Conservation (phyloP, 805 yeast species). For the Tetrapisispora arboricola region DNA sequence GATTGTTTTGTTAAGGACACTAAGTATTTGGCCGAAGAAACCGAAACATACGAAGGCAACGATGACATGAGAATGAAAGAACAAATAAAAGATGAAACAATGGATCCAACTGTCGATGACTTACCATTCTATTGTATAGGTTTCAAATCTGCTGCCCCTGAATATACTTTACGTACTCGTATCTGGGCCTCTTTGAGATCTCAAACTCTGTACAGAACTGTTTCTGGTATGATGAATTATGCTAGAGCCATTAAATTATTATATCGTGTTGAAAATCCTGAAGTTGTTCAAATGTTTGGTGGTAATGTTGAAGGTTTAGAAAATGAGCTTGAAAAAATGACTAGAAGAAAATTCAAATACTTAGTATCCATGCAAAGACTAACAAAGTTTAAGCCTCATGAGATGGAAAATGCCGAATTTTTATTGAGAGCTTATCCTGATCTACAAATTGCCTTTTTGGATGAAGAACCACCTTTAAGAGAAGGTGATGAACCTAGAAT, state of each 20-base stretch:
- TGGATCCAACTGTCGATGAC: slow-evolving; percentile 78
- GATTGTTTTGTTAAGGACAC: slow-evolving; percentile 94
- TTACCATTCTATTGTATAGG: slow-evolving; percentile 93
- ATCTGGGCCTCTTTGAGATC: slow-evolving; percentile 98
- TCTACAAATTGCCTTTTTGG: slow-evolving; percentile 82
- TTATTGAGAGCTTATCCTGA: slow-evolving; percentile 77
- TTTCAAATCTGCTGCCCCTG: slow-evolving; percentile 95
- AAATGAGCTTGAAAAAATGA: slow-evolving; percentile 85
- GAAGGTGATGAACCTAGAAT: slow-evolving; percentile 62
- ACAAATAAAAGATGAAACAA: slow-evolving; percentile 48
- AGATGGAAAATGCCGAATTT: slow-evolving; percentile 70
- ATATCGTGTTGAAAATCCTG: slow-evolving; percentile 91
- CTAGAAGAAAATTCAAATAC: slow-evolving; percentile 70
- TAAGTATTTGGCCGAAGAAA: slow-evolving; percentile 86
- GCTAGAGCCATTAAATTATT: slow-evolving; percentile 89
- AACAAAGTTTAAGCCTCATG: slow-evolving; percentile 59
- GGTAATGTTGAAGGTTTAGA: slow-evolving; percentile 95
- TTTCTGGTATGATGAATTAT: slow-evolving; percentile 97
- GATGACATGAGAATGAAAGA: slow-evolving; percentile 17
- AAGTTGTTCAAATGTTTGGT: slow-evolving; percentile 93
- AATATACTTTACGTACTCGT: slow-evolving; percentile 88
- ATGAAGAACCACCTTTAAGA: slow-evolving; percentile 73
- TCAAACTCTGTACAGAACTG: slow-evolving; percentile 92
- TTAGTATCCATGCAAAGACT: slow-evolving; percentile 82
- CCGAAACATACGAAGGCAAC: slow-evolving; percentile 54